Percentiles rank a stretch among this genome's conserved stretches.
Evolutionary conservation across 2,329 filamentous ascomycete species (phyloP).

Genomic region (Nigrograna mackinnonii): DNA sequence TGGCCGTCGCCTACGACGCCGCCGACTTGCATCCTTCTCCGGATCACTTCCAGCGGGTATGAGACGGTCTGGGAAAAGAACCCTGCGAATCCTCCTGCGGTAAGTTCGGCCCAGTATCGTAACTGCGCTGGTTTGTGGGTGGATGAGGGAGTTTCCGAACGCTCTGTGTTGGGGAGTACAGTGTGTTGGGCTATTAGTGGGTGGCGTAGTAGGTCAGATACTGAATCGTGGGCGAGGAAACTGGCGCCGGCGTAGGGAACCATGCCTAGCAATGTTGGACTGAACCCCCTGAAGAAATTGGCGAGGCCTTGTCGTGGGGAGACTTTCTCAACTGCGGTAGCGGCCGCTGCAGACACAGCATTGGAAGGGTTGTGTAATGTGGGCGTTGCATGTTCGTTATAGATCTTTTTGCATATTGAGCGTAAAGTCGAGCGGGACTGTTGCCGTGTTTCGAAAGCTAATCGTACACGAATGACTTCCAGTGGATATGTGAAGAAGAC

Average conservation of each 20-base stretch:
- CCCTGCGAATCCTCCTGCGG: slow-evolving; percentile 82
- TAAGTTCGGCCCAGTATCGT: slow-evolving; percentile 83
- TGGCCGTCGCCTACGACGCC: slow-evolving; percentile 91
- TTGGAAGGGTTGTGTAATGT: slow-evolving; percentile 31
- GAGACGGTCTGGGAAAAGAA: slow-evolving; percentile 88
- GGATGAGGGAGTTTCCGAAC: slow-evolving; percentile 37
- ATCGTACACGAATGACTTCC: slow-evolving; percentile 86
- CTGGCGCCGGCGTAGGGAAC: slow-evolving; percentile 94
- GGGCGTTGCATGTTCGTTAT: slow-evolving; percentile 67
- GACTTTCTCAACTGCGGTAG: slow-evolving; percentile 53
- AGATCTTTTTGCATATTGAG: slow-evolving; percentile 85
- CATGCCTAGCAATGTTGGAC: slow-evolving; percentile 90
- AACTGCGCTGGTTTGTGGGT: slow-evolving; percentile 68
- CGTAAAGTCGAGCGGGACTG: slow-evolving; percentile 70
- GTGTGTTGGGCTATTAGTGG: slow-evolving; percentile 72
- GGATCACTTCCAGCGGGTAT: slow-evolving; percentile 91
- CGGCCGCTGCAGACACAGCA: slow-evolving; percentile 45
- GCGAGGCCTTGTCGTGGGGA: slow-evolving; percentile 70
- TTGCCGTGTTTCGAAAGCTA: slow-evolving; percentile 90
- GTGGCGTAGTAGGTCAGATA: slow-evolving; percentile 79
- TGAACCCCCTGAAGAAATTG: slow-evolving; percentile 96
- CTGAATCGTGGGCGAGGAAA: slow-evolving; percentile 92
- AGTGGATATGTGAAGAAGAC: slow-evolving; percentile 97
- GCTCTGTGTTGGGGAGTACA: slow-evolving; percentile 65
- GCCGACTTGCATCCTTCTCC: slow-evolving; percentile 93